Evolutionary conservation across 1,284 basidiomycete species (phyloP), one percentile per base, ranked within the genome.

Genomic region (Singerocomus inundabilis): DNA sequence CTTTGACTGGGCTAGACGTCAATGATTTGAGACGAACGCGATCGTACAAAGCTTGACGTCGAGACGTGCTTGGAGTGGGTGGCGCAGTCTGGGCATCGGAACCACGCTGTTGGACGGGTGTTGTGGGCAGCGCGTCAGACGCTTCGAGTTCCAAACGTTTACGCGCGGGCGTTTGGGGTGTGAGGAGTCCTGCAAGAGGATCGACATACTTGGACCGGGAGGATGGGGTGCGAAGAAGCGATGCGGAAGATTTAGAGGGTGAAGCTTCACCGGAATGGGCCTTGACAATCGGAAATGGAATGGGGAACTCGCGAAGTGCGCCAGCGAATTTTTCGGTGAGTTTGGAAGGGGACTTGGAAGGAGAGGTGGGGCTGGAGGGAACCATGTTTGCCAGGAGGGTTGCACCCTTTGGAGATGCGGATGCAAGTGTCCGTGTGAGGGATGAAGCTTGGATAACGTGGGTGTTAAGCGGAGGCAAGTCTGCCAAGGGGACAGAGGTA

Each of bases 41-140:
- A 56, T 91, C 88, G 60, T 87, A 88, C 1, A 91, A 70, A 3
- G 88, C 88, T 56, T 84, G 80, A 36, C 88, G 78, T 39, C 88
- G 79, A 37, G 87, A 84, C 35, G 82, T 83, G 9, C 79, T 79
- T 0, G 88, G 88, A 4, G 88, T 91, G 55, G 78, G 66, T 10
- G 84, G 80, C 24, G 76, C 75, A 2, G 83, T 85, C 30, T 68
- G 58, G 2, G 81, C 79, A 50, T 73, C 66, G 21, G 74, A 45
- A 16, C 81, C 82, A 44, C 73, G 74, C 61, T 85, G 85, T 56
- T 80, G 82, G 33, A 76, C 72, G 21, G 85, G 86, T 2, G 85
- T 90, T 3, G 77, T 80, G 18, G 82, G 82, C 25, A 78, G 67
- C n/a, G 76, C 73, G 24, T 62, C 56, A 18, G 53, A 57, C 45